A percentile compares a stretch with the other conserved stretches of the same genome.
These are phyloP conservation scores for Colletotrichum agaves DNA, from an alignment of 2,329 filamentous ascomycete genomes.

Conservation along the genomic window DNA sequence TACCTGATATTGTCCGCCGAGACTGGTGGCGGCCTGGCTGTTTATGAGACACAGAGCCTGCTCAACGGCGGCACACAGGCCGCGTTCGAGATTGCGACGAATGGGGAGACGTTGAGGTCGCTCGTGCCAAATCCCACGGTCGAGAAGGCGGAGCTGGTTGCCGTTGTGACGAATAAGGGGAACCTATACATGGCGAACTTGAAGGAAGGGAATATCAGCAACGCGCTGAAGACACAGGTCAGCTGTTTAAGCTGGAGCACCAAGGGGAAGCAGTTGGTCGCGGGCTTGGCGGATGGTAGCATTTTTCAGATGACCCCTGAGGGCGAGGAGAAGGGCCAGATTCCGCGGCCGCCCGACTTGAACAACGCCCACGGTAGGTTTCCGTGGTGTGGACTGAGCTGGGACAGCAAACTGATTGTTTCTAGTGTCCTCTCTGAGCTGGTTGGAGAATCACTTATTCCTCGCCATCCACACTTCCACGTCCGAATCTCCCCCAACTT, in stretches of 20 bases:
- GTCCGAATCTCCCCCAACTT: slow-evolving; percentile 67
- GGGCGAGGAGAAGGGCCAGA: slow-evolving; percentile 79
- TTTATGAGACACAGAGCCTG: slow-evolving; percentile 81
- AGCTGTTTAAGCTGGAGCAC: slow-evolving; percentile 92
- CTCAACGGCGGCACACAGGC: slow-evolving; percentile 73
- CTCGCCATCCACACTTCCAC: slow-evolving; percentile 80
- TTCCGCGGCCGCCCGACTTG: slow-evolving; percentile 80
- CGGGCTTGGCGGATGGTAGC: slow-evolving; percentile 83
- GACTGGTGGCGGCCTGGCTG: slow-evolving; percentile 80
- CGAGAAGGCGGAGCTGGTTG: slow-evolving; percentile 79
- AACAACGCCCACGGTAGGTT: slow-evolving; percentile 74
- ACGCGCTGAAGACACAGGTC: slow-evolving; percentile 75
- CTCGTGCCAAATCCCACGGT: slow-evolving; percentile 83
- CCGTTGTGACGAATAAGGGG: slow-evolving; percentile 82
- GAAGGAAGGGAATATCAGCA: slow-evolving; percentile 72
- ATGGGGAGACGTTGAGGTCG: slow-evolving; percentile 76
- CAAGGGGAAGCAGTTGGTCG: slow-evolving; percentile 91
- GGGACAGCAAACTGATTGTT: slow-evolving; percentile 42
- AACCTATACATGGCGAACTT: slow-evolving; percentile 88
- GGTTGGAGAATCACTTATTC: slow-evolving; percentile 91
- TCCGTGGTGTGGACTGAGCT: slow-evolving; percentile 8
- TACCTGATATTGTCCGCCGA: slow-evolving; percentile 87
- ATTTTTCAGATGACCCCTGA: slow-evolving; percentile 86
- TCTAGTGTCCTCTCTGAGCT: slow-evolving; percentile 80
- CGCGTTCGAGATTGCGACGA: slow-evolving; percentile 80